phyloP scores from a whole-genome alignment of 768 basidiomycete species.

The Leccinum sublutescens region DNA sequence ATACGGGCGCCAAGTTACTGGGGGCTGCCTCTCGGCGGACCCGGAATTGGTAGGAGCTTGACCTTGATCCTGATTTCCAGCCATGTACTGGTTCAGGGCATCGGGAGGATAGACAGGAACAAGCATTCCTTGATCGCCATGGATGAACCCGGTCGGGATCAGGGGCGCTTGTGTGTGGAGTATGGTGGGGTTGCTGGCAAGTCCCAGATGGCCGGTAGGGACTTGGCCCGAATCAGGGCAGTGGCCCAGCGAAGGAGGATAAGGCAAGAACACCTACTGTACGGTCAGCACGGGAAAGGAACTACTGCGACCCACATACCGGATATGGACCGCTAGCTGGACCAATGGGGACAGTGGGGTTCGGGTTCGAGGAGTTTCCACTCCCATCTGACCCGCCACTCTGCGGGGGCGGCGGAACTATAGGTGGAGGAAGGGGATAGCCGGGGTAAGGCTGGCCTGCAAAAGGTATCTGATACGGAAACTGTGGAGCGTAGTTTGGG shows the following conservation, averaged over 20 bases:
- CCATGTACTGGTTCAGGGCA: slow-evolving; percentile 68
- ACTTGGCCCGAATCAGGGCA: slow-evolving; percentile 25
- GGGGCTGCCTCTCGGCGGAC: slow-evolving; percentile 29
- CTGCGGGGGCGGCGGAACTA: slow-evolving; percentile 25
- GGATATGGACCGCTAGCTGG: slow-evolving; percentile 41
- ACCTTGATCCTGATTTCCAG: slow-evolving; percentile 37
- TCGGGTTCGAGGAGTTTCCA: slow-evolving; percentile 31
- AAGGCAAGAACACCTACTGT: slow-evolving; percentile 48
- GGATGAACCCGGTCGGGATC: slow-evolving; percentile 65
- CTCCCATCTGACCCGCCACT: slow-evolving; percentile 40
- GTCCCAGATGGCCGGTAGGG: slow-evolving; percentile 19
- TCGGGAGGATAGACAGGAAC: slow-evolving; percentile 71
- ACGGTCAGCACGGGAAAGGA: slow-evolving; percentile 10
- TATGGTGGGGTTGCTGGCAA: slow-evolving; percentile 11
- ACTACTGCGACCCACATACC: slow-evolving; percentile 35
- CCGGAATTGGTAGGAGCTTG: slow-evolving; percentile 18
- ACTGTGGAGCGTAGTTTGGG: slow-evolving; percentile 47
- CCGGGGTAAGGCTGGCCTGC: slow-evolving; percentile 44
- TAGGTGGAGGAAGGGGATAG: slow-evolving; percentile 37
- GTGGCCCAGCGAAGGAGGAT: slow-evolving; percentile 40
- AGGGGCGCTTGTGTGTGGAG: slow-evolving; percentile 50
- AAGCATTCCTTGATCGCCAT: slow-evolving; percentile 70
- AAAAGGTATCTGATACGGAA: slow-evolving; percentile 53
- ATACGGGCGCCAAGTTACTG: slow-evolving; percentile 36
- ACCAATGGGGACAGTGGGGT: slow-evolving; percentile 36